A percentile compares a stretch with the other conserved stretches of the same genome.
Evolutionary conservation across 805 yeast genomes (phyloP).

Genomic region (Nakazawaea wickerhamii): DNA sequence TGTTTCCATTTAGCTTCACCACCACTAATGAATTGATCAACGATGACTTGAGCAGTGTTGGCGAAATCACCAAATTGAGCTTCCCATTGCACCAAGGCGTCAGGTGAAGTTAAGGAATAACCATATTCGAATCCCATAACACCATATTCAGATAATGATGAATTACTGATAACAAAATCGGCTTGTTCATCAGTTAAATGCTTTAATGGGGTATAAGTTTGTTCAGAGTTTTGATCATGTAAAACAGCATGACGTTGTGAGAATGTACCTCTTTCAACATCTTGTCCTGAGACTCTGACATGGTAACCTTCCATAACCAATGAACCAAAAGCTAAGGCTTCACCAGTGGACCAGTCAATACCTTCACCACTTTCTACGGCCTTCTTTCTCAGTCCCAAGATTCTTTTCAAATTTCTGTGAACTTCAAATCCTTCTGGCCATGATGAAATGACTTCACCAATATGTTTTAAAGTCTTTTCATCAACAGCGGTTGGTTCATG

Average conservation of each 20-base stretch:
- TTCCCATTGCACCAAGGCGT: slow-evolving; percentile 97
- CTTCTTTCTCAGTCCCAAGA: slow-evolving; percentile 81
- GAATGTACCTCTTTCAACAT: slow-evolving; percentile 99
- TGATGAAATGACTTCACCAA: slow-evolving; percentile 74
- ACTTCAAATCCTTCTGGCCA: slow-evolving; percentile 86
- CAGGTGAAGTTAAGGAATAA: slow-evolving; percentile 95
- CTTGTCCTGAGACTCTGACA: slow-evolving; percentile 97
- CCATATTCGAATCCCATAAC: slow-evolving; percentile 99
- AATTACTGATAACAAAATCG: slow-evolving; percentile 83
- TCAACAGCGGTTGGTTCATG: slow-evolving; percentile 93
- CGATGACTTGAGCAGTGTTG: slow-evolving; percentile 96
- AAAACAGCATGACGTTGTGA: slow-evolving; percentile 98
- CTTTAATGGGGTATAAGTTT: slow-evolving; percentile 79
- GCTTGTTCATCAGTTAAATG: slow-evolving; percentile 77
- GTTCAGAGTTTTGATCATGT: slow-evolving; percentile 90
- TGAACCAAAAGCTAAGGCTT: slow-evolving; percentile 96
- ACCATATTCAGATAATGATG: slow-evolving; percentile 97
- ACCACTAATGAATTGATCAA: slow-evolving; percentile 93
- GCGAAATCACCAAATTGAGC: slow-evolving; percentile 99
- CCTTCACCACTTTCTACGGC: slow-evolving; percentile 84
- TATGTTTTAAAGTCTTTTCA: slow-evolving; percentile 61
- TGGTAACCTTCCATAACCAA: slow-evolving; percentile 90
- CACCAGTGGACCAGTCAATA: slow-evolving; percentile 99
- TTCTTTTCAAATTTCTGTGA: slow-evolving; percentile 95
- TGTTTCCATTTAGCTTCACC: slow-evolving; percentile 99